Conservation (phyloP, 1,284 basidiomycete species). For the Irpex sp. region DNA sequence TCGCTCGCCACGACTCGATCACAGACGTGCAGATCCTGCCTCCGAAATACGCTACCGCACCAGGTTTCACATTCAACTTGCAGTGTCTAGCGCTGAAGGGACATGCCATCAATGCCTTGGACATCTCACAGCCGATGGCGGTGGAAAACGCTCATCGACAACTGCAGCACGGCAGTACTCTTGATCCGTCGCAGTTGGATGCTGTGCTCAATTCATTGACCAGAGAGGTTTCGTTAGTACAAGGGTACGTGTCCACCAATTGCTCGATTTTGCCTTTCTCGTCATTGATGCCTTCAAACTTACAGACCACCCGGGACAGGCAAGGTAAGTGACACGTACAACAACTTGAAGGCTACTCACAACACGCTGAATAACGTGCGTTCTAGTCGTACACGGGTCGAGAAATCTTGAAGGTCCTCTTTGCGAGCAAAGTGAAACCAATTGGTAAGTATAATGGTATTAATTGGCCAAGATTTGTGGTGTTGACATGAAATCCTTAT, state of each 20-base stretch:
- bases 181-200: conserved; percentile 67
- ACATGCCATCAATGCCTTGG: conserved; percentile 10
- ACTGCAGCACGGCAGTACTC: conserved; percentile 41
- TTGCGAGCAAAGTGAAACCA: conserved; percentile 46
- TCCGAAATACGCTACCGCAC: conserved; percentile 21
- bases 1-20: conserved; percentile 13
- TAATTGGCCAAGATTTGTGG: conserved; percentile 14
- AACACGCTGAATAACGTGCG: background rate
- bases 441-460: conserved; percentile 31
- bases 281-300: background rate
- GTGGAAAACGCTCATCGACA: conserved; percentile 32
- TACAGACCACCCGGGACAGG: conserved; percentile 71
- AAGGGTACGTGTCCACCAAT: conserved; percentile 47
- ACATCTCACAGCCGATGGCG: conserved; percentile 9
- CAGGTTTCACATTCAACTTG: conserved; percentile 21
- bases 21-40: conserved; percentile 9
- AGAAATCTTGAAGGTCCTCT: conserved; percentile 59
- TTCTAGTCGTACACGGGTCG: conserved; percentile 61
- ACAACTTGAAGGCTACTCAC: conserved; percentile 4
- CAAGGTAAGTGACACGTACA: conserved; percentile 41
- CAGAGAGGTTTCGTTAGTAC: conserved; percentile 60
- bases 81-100: conserved; percentile 17
- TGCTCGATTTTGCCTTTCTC: background rate
- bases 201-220: conserved; percentile 59
- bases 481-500: conserved; percentile 7